Evolutionary conservation across 495 filamentous ascomycete species (phyloP), one percentile per base, ranked within the genome.

Genomic region (Aspergillus nidulans): DNA sequence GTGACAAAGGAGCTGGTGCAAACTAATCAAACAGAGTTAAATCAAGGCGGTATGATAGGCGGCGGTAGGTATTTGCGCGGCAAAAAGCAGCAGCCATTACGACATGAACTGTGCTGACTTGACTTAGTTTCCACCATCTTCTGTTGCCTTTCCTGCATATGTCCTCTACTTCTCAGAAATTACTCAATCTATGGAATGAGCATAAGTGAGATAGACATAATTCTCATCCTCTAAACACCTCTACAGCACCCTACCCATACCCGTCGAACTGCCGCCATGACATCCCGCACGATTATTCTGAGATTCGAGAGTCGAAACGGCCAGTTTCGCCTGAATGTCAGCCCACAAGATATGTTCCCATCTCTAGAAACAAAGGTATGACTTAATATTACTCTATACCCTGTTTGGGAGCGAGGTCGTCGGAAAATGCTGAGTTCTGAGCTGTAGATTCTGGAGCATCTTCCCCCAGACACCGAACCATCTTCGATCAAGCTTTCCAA

Each of bases 401-500:
- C 12, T 1, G 15, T 4, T 2, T 28, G 26, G 2, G 4, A 34
- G 30, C 4, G 8, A 2, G 15, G 9, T 12, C 15, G 30, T 34
- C 2, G 4, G 30, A 34, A 38, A 38, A 7, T 25, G 23, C 47
- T 39, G 19, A 49, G 6, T 40, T 10, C 5, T 18, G 19, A 38
- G n/a, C 18, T 28, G 9, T 45, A 85, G 82, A 78, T 90, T 39
- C 61, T 81, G 4, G 83, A 86, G 57, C 76, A 84, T 51, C 76
- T 89, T 4, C 86, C 86, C 18, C 72, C 78, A 62, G 85, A 86
- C 49, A 79, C 88, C 59, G 85, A 95, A 58, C 80, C 89, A 7
- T 78, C 81, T 44, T 88, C 85, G 43, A 84, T 97, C 49, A 78
- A 78, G 55, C 78, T 97, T 59, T 94, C 91, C 16, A 94, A 94